Percentiles rank a stretch among this genome's conserved stretches.
These are phyloP conservation scores for Fusarium anthophilum DNA, from an alignment of 2,329 filamentous ascomycete species.

Conservation along the genomic window DNA sequence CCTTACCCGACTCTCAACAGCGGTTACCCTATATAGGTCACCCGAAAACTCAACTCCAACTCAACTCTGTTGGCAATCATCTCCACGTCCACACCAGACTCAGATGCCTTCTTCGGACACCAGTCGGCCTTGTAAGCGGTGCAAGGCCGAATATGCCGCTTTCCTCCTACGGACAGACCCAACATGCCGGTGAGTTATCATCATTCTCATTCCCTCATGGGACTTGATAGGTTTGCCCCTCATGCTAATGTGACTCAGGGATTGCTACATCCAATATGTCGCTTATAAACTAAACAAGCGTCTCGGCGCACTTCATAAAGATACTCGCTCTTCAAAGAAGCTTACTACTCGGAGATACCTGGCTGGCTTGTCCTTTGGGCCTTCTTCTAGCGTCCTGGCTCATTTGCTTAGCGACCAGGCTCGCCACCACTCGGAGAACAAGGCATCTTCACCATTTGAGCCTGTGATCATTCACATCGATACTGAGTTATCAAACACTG, in stretches of 20 bases:
- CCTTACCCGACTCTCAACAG: neutral
- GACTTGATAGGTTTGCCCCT: neutral
- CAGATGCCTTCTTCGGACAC: conserved; percentile 35
- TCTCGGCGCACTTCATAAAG: conserved; percentile 60
- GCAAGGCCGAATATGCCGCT: conserved; percentile 45
- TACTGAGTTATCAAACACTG: conserved; percentile 46
- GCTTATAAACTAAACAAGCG: conserved; percentile 83
- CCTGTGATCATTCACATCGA: conserved; percentile 69
- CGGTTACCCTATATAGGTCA: conserved; percentile 35
- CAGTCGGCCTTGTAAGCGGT: conserved; percentile 46
- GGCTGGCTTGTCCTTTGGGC: conserved; percentile 83
- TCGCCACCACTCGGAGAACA: conserved; percentile 70
- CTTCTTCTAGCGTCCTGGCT: conserved; percentile 81
- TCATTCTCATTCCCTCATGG: neutral
- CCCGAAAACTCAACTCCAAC: conserved; percentile 1
- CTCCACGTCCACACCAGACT: neutral
- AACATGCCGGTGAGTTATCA: conserved; percentile 45
- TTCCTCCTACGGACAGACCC: conserved; percentile 45
- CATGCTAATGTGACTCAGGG: conserved; percentile 39
- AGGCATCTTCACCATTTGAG: conserved; percentile 73
- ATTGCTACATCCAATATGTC: conserved; percentile 82
- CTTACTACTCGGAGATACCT: conserved; percentile 62
- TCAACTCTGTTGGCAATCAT: neutral
- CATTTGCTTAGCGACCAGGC: conserved; percentile 78
- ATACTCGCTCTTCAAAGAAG: conserved; percentile 52